A percentile compares a stretch with the other conserved stretches of the same genome.
These are phyloP conservation scores for Phytophthora cryptogea DNA, from an alignment of 352 stramenopile species.

Conservation along the genomic window DNA sequence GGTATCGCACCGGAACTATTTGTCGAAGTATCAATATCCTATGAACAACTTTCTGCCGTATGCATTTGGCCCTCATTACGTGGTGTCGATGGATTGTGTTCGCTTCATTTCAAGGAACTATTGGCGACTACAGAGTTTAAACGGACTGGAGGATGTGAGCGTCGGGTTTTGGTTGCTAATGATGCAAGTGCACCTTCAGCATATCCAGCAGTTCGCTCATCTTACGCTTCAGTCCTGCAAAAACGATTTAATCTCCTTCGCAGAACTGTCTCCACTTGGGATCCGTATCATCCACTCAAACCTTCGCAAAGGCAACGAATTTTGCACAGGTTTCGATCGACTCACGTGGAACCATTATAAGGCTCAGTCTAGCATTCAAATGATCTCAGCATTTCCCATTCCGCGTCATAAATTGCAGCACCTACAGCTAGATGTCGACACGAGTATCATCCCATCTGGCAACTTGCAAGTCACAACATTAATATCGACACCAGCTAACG, in stretches of 20 bases:
- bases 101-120: constrained; percentile 44
- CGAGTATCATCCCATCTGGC: neutral
- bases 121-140: constrained; percentile 31
- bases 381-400: neutral
- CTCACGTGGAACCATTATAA: constrained; percentile 26
- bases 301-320: neutral
- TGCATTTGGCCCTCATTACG: constrained; percentile 43
- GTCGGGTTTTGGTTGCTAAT: constrained; percentile 58
- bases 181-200: constrained; percentile 47
- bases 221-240: constrained; percentile 36
- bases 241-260: constrained; percentile 39
- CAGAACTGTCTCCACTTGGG: constrained; percentile 39
- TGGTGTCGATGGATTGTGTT: constrained; percentile 53
- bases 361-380: neutral
- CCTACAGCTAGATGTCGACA: neutral
- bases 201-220: constrained; percentile 36
- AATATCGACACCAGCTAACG: neutral
- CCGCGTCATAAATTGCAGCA: neutral
- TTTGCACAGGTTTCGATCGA: constrained; percentile 41
- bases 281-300: constrained; percentile 52
- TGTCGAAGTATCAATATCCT: constrained; percentile 40
- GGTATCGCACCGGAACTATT: constrained; percentile 34
- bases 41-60: constrained; percentile 39
- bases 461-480: neutral
- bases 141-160: constrained; percentile 61